phyloP scores from a whole-genome alignment of 352 stramenopile genomes.

The Phytophthora pluvialis region DNA sequence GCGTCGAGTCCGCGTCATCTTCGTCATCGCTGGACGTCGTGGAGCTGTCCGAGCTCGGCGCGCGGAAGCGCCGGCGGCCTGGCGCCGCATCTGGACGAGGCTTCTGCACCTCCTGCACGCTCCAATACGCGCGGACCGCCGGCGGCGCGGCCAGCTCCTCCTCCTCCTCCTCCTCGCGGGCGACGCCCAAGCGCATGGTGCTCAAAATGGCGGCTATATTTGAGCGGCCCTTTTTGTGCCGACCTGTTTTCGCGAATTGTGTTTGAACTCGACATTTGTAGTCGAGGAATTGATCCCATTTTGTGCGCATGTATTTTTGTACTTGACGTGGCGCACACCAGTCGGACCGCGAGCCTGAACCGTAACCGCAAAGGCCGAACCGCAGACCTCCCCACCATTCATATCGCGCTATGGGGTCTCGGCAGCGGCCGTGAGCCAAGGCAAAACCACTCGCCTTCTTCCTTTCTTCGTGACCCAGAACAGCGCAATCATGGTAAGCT shows the following conservation, averaged over 20 bases:
- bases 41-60: slow-evolving; percentile 53
- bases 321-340: slow-evolving; percentile 35
- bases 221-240: neutral
- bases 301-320: slow-evolving; percentile 4
- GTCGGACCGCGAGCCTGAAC: slow-evolving; percentile 25
- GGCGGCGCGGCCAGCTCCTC: slow-evolving; percentile 28
- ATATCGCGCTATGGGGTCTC: slow-evolving; percentile 34
- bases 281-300: neutral
- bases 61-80: slow-evolving; percentile 40
- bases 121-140: slow-evolving; percentile 1
- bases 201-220: slow-evolving; percentile 5
- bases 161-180: slow-evolving; percentile 33
- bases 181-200: slow-evolving; percentile 64
- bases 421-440: slow-evolving; percentile 10
- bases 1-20: slow-evolving; percentile 25
- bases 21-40: slow-evolving; percentile 60
- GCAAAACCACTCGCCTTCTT: slow-evolving; percentile 88
- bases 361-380: slow-evolving; percentile 30
- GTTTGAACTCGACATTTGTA: no score
- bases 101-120: slow-evolving; percentile 10
- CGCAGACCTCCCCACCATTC: slow-evolving; percentile 58
- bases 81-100: neutral
- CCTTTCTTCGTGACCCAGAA: slow-evolving; percentile 88
- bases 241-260: no score
- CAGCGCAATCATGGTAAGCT: slow-evolving; percentile 82